Evolutionary conservation across 2,329 filamentous ascomycete genomes (phyloP), one percentile per base, ranked within the genome.

Genomic region (Sclerotiophoma versabilis): DNA sequence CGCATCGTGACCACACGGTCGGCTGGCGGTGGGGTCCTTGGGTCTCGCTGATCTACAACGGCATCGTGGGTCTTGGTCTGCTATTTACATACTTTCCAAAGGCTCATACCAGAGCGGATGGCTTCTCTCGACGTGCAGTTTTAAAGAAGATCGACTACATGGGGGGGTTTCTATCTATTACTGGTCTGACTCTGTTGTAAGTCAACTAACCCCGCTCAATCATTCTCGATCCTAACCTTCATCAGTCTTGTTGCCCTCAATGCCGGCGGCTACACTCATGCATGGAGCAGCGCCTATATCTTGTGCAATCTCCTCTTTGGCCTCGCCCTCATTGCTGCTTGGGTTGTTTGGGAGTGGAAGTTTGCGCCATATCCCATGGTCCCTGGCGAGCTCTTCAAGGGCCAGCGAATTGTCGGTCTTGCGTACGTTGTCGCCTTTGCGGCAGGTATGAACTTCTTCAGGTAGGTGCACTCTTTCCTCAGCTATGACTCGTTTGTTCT

Each of bases 341-440:
- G 73, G 61, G 44, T 74, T 7, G 49, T 74, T 6, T 77, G 69
- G 60, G 75, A 79, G 49, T 70, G 62, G 63, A 75, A 74, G 38
- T 70, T 72, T 32, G 75, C 76, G 11, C 60, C 62, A 26, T 64
- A 74, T 30, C 76, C 75, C 5, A 77, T 79, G 71, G 65, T 78
- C 14, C 76, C 76, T 3, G 57, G 64, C 7, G 70, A 73, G 30
- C 62, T 75, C n/a, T 72, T 71, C 62, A 62, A 60, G 27, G 67
- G 65, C 22, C 69, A 72, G 43, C 64, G 70, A 15, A 70, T 72
- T 26, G 66, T 74, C 15, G 66, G 54, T 8, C 61, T 73, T 14
- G 67, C 68, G 15, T 72, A 69, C 38, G 59, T 69, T 15, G 61
- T 75, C n/a, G 69, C 70, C 19, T 74, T 73, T 51, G 63, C 71